Evolutionary conservation across 169 alveolate genomes (phyloP).

Genomic region (Babesia sp.): DNA sequence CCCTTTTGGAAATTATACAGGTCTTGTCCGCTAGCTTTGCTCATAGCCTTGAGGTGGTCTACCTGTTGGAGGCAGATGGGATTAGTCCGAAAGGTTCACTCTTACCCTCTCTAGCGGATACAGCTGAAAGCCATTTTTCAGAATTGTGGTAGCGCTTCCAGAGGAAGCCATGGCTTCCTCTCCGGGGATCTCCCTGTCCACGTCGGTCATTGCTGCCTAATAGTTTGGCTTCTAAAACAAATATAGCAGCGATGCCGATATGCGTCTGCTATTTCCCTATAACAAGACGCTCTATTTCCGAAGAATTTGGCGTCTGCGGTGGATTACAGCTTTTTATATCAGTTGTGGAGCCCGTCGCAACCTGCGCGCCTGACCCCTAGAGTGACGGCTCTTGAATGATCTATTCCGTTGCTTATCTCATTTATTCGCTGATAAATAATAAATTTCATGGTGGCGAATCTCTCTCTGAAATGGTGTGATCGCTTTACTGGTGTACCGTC

Average conservation of each 20-base stretch:
- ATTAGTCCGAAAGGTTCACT: background rate
- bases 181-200: conserved; percentile 5
- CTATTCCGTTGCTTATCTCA: too few relatives aligned
- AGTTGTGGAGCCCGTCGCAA: background rate
- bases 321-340: background rate
- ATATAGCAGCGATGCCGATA: conserved; percentile 2
- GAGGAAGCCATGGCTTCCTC: conserved; percentile 45
- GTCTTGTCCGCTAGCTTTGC: conserved; percentile 28
- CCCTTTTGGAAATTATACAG: conserved; percentile 83
- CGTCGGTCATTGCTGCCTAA: conserved; percentile 32
- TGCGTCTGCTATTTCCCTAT: background rate
- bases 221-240: background rate
- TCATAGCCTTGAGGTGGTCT: conserved; percentile 43
- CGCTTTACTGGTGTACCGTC: background rate
- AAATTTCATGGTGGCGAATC: too few relatives aligned
- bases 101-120: conserved; percentile 62
- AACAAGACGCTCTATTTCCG: background rate
- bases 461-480: too few relatives aligned
- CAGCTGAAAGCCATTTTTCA: conserved; percentile 46
- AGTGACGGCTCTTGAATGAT: background rate
- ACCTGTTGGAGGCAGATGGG: conserved; percentile 12
- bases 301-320: background rate
- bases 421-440: too few relatives aligned
- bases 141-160: conserved; percentile 60
- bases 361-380: conserved; percentile 7